Conservation (phyloP, 345 rosid genomes). For the Punica granatum region DNA sequence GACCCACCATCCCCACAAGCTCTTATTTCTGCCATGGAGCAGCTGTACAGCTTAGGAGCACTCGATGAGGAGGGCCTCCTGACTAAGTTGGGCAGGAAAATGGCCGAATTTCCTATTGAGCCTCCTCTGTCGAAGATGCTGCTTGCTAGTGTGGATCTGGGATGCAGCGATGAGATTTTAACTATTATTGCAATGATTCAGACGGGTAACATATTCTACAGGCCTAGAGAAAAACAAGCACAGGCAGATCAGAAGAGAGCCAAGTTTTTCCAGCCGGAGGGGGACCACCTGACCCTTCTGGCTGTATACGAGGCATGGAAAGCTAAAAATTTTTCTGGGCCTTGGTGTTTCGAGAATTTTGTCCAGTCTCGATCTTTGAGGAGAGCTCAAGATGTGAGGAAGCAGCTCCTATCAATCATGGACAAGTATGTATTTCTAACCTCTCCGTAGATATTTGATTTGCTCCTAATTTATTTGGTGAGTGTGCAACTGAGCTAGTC, state of each 20-base stretch:
- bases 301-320: constrained; percentile 96
- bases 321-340: constrained; percentile 75
- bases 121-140: constrained; percentile 91
- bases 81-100: constrained; percentile 86
- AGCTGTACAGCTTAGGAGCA: constrained; percentile 77
- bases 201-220: constrained; percentile 79
- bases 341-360: constrained; percentile 92
- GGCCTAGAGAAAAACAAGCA: constrained; percentile 93
- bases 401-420: constrained; percentile 87
- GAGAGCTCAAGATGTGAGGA: constrained; percentile 80
- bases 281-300: constrained; percentile 89
- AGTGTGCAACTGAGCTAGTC: no score
- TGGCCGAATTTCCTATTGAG: constrained; percentile 96
- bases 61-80: constrained; percentile 86
- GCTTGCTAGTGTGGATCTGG: constrained; percentile 89
- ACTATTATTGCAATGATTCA: constrained; percentile 89
- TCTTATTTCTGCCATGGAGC: constrained; percentile 87
- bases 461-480: no score
- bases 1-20: constrained; percentile 74
- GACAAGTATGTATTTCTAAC: constrained; percentile 50
- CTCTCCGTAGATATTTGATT: neutral
- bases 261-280: constrained; percentile 84
- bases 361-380: constrained; percentile 72
- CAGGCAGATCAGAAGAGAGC: constrained; percentile 94
- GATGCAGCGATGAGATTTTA: constrained; percentile 90